phyloP scores from a whole-genome alignment of 2,329 filamentous ascomycete genomes.

The Fusarium pseudocircinatum region DNA sequence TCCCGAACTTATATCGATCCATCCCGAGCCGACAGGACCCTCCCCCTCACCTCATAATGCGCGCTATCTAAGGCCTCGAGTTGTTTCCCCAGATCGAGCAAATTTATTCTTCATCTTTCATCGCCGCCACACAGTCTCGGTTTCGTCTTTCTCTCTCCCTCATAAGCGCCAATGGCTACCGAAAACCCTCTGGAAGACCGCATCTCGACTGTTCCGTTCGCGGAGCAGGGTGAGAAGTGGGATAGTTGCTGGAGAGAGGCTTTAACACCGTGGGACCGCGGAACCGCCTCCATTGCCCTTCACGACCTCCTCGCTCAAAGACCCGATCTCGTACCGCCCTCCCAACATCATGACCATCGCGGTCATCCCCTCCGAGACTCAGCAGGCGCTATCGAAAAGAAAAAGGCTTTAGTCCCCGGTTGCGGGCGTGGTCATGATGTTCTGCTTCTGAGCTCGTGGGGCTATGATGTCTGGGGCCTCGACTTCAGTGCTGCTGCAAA shows the following conservation, averaged over 20 bases:
- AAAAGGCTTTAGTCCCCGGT: constrained; percentile 76
- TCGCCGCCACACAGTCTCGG: not conserved
- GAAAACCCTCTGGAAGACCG: constrained; percentile 44
- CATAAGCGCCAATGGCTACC: constrained; percentile 32
- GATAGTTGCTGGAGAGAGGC: constrained; percentile 58
- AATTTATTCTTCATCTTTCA: not conserved
- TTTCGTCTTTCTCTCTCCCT: not conserved
- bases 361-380: constrained; percentile 42
- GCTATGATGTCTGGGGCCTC: constrained; percentile 80
- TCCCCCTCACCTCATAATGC: constrained; percentile 30
- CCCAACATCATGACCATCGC: constrained; percentile 47
- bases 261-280: constrained; percentile 66
- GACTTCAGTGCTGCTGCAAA: constrained; percentile 67
- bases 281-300: constrained; percentile 63
- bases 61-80: constrained; percentile 16
- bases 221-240: constrained; percentile 55
- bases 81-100: not conserved
- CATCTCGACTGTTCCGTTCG: constrained; percentile 48
- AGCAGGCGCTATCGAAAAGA: constrained; percentile 38
- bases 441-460: constrained; percentile 75
- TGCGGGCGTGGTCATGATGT: constrained; percentile 88
- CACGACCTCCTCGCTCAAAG: constrained; percentile 60
- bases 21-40: constrained; percentile 29
- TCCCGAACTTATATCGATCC: constrained; percentile 31
- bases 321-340: constrained; percentile 54